These are phyloP conservation scores for Prinsepia uniflora DNA, from an alignment of 306 rosid species.

Conservation along the genomic window DNA sequence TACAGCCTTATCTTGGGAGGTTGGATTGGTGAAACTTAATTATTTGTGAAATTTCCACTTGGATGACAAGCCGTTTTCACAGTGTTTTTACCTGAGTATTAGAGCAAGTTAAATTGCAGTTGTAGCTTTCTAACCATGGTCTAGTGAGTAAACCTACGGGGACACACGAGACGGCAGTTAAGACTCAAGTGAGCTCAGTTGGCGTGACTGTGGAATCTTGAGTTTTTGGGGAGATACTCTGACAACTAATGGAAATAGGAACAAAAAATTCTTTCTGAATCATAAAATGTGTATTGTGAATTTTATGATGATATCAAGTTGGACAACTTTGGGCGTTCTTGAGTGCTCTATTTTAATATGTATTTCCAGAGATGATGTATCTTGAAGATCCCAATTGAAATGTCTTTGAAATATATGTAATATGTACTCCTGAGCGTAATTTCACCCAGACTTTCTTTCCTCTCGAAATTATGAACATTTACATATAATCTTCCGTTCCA, in stretches of 20 bases:
- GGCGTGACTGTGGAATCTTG: background rate
- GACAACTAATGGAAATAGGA: background rate
- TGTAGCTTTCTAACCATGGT: background rate
- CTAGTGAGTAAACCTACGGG: background rate
- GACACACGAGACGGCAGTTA: background rate
- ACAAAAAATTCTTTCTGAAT: background rate
- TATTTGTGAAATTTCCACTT: background rate
- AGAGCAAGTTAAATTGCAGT: background rate
- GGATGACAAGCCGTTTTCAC: background rate
- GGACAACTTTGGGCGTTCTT: background rate
- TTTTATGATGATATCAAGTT: background rate
- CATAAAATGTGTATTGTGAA: background rate
- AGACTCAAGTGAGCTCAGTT: background rate
- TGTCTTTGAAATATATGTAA: background rate
- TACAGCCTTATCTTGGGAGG: background rate
- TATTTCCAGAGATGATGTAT: background rate
- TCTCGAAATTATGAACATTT: background rate
- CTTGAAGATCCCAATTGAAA: background rate
- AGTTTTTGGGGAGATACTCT: background rate
- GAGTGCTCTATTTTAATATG: background rate
- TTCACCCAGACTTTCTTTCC: background rate
- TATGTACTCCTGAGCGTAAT: background rate
- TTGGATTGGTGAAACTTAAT: background rate
- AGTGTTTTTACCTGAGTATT: background rate
- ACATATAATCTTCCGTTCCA: background rate